Base-by-base conservation (phyloP, 768 basidiomycete species). In the Infundibulicybe gibba region DNA sequence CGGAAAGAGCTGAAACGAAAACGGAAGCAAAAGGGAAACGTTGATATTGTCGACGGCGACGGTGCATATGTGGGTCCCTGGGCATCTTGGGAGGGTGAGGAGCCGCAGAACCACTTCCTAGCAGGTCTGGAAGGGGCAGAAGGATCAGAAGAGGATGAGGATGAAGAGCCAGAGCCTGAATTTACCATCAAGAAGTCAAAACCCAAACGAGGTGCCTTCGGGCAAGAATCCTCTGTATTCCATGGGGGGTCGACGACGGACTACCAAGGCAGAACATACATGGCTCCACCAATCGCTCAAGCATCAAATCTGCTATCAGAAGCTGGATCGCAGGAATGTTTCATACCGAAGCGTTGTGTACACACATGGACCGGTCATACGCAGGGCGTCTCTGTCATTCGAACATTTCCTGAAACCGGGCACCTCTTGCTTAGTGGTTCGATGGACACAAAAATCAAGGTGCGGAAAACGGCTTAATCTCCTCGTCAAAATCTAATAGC, bases 341-440 rank as follows among this genome's bases (percentile, higher is more conserved):
- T 95, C 61, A 86, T 98, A 51, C 97, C 97, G 21, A 97, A 98
- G 71, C 75, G 78, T 9, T 97, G 95, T 67, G 82, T 94, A 48
- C 97, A 98, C 62, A 98, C 97, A 0, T 98, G 93, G 90, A 97
- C 94, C 3, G 97, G 97, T 1, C 97, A 99, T 66, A 98, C 93
- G 10, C 87, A 90, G 64, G 97, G 90, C 20, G 92, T 99, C 3
- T 91, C 91, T n/a, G 89, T 87, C 40, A 84, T 99, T 49, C 87
- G 92, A 44, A 74, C 91, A 32, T 95, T 98, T 71, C 97, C 97
- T 16, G 77, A 86, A 48, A 91, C 90, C 6, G 94, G 93, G 0
- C 97, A 99, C 68, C 75, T 99, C 11, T 64, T 99, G 48, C 81
- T 99, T 51, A 93, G 89, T 62, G 95, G 87, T 1, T 93, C 90